These are phyloP conservation scores for Sextonia rubra DNA, from an alignment of 164 flowering plant genomes.

Conservation along the genomic window DNA sequence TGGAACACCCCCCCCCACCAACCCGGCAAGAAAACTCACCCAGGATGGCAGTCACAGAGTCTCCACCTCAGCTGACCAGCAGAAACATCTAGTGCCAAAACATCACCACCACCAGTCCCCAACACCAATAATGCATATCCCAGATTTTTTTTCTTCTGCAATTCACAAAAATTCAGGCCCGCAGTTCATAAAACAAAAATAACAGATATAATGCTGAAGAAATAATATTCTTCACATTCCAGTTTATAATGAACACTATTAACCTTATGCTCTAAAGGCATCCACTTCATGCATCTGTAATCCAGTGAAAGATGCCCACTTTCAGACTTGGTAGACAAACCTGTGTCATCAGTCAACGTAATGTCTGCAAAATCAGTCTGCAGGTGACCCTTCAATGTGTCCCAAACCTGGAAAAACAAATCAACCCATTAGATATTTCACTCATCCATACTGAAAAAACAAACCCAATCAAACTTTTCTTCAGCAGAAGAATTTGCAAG, in stretches of 20 bases:
- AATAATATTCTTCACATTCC: background rate
- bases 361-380: slow-evolving; percentile 83
- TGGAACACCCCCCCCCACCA: background rate
- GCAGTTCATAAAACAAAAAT: background rate
- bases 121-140: slow-evolving; percentile 50
- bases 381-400: slow-evolving; percentile 74
- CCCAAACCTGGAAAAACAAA: slow-evolving; percentile 65
- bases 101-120: slow-evolving; percentile 93
- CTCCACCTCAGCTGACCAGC: slow-evolving; percentile 85
- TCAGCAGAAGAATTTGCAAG: background rate
- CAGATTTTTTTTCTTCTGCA: slow-evolving; percentile 68
- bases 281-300: slow-evolving; percentile 91
- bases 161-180: background rate
- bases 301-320: slow-evolving; percentile 87
- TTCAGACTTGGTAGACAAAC: slow-evolving; percentile 34
- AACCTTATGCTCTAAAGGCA: slow-evolving; percentile 64
- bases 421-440: background rate
- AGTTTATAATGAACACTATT: background rate
- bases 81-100: slow-evolving; percentile 79
- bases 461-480: background rate
- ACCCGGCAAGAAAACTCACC: slow-evolving; percentile 42
- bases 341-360: slow-evolving; percentile 33
- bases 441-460: background rate
- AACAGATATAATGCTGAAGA: background rate
- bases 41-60: slow-evolving; percentile 82